A percentile compares a stretch with the other conserved stretches of the same genome.
Evolutionary conservation across 768 basidiomycete genomes (phyloP).

Genomic region (Leccinum fibrillosum): DNA sequence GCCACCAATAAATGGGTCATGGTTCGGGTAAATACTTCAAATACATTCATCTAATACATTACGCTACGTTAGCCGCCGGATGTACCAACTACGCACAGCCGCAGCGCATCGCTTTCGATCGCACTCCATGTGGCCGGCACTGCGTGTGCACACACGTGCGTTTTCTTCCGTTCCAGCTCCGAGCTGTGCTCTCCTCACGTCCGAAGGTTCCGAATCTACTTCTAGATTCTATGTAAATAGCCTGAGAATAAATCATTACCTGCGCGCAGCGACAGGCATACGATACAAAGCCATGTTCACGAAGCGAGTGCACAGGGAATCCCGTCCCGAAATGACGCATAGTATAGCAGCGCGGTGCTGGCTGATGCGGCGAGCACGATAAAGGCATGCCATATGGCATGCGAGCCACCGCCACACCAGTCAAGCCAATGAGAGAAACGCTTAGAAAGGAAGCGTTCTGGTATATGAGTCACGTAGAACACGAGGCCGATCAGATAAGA

Average conservation of each 20-base stretch:
- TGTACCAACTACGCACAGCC: no score
- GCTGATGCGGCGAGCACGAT: constrained; percentile 71
- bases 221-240: no score
- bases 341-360: constrained; percentile 62
- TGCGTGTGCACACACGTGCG: no score
- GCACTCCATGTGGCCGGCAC: no score
- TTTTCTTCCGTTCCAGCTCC: no score
- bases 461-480: constrained; percentile 83
- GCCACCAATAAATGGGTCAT: no score
- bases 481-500: constrained; percentile 74
- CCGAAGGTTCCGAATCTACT: no score
- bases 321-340: constrained; percentile 45
- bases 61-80: no score
- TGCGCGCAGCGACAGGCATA: neutral
- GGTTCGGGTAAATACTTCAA: no score
- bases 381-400: constrained; percentile 83
- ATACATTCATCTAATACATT: no score
- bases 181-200: no score
- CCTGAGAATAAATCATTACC: neutral
- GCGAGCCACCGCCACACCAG: constrained; percentile 71
- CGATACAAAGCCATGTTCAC: neutral
- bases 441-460: constrained; percentile 68
- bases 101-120: no score
- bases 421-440: constrained; percentile 51
- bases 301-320: constrained; percentile 23